Conservation (phyloP, 257 asterid genomes). For the Coffea canephora region DNA sequence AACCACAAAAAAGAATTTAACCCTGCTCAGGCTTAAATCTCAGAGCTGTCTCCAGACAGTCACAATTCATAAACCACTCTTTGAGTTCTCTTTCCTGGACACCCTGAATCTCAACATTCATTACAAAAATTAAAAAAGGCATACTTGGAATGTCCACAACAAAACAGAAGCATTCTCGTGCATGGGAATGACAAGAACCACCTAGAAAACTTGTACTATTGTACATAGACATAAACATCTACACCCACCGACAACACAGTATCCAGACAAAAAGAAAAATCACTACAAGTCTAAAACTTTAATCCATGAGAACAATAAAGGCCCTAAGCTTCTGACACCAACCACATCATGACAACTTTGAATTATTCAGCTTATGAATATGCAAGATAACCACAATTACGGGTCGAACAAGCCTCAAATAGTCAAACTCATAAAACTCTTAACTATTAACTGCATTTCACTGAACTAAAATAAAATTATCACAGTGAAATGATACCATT, state of each 20-base stretch:
- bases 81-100: neutral
- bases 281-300: neutral
- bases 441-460: neutral
- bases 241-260: neutral
- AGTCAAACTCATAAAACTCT: neutral
- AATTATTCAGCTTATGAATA: too few species aligned
- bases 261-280: neutral
- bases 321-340: neutral
- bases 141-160: neutral
- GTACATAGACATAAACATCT: neutral
- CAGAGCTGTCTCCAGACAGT: neutral
- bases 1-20: neutral
- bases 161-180: neutral
- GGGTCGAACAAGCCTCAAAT: neutral
- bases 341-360: neutral
- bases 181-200: neutral
- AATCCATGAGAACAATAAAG: neutral
- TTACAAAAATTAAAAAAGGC: too few species aligned
- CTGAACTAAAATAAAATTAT: neutral
- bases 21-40: neutral
- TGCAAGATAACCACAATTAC: neutral
- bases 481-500: conserved; percentile 42
- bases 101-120: neutral
- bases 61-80: neutral
- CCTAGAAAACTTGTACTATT: neutral